phyloP scores from a whole-genome alignment of 2,329 filamentous ascomycete species.

The Colletotrichum tofieldiae region DNA sequence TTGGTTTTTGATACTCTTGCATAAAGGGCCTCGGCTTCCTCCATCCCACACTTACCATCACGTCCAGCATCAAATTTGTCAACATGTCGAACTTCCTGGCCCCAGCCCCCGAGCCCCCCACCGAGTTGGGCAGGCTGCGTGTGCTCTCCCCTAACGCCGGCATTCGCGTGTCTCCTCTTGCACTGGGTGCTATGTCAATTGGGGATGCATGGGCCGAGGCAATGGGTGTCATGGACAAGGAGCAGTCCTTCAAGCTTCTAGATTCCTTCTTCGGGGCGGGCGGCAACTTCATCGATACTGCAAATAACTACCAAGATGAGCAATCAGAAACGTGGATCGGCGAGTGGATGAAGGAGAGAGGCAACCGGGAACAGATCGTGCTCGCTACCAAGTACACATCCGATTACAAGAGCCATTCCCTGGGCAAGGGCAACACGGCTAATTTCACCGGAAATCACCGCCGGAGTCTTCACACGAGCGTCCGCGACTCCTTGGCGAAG shows the following conservation, averaged over 20 bases:
- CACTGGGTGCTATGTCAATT: slow-evolving; percentile 69
- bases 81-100: slow-evolving; percentile 38
- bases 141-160: slow-evolving; percentile 65
- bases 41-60: background rate
- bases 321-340: slow-evolving; percentile 72
- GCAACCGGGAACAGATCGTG: slow-evolving; percentile 68
- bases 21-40: background rate
- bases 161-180: slow-evolving; percentile 67
- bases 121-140: slow-evolving; percentile 67
- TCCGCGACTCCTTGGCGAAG: slow-evolving; percentile 61
- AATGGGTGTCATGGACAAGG: slow-evolving; percentile 70
- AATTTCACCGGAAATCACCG: slow-evolving; percentile 63
- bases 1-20: background rate
- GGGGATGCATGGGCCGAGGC: slow-evolving; percentile 60
- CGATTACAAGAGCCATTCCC: slow-evolving; percentile 57
- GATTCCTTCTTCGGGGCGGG: slow-evolving; percentile 72
- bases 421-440: slow-evolving; percentile 55
- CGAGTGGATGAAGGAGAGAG: slow-evolving; percentile 68
- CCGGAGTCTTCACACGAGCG: slow-evolving; percentile 57
- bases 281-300: slow-evolving; percentile 79
- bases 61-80: background rate
- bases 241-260: slow-evolving; percentile 69
- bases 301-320: slow-evolving; percentile 71
- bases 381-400: slow-evolving; percentile 71
- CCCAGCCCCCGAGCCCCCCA: slow-evolving; percentile 56